These are phyloP conservation scores for Lophiotrema nucula DNA, from an alignment of 495 filamentous ascomycete species.

Conservation along the genomic window DNA sequence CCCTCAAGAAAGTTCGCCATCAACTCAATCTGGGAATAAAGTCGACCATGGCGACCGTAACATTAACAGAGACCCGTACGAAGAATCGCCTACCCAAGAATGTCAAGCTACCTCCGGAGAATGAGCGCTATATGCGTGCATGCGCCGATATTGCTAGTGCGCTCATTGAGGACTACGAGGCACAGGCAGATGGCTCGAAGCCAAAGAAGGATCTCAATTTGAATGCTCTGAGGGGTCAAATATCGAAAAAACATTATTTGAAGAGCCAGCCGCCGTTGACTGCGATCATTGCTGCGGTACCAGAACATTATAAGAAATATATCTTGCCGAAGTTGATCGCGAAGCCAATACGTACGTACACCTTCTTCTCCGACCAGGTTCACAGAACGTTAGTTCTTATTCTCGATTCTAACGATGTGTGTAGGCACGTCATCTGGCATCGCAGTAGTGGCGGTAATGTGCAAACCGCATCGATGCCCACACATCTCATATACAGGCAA, in stretches of 20 bases:
- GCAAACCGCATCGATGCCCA: constrained; percentile 95
- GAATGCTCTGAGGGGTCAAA: constrained; percentile 80
- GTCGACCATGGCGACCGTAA: constrained; percentile 61
- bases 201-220: constrained; percentile 86
- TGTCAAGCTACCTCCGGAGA: constrained; percentile 78
- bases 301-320: constrained; percentile 99
- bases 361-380: no score
- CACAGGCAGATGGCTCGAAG: constrained; percentile 65
- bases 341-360: constrained; percentile 80
- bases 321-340: constrained; percentile 92
- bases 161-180: constrained; percentile 89
- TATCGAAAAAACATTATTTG: constrained; percentile 87
- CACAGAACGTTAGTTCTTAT: no score
- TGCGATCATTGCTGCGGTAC: constrained; percentile 94
- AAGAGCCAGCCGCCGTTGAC: constrained; percentile 84
- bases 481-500: constrained; percentile 98
- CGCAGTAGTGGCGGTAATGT: constrained; percentile 99
- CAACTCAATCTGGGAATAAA: neutral
- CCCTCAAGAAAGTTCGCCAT: no score
- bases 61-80: constrained; percentile 50
- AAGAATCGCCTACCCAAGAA: constrained; percentile 62
- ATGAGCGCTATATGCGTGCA: constrained; percentile 86
- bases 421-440: constrained; percentile 89
- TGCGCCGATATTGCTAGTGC: constrained; percentile 93
- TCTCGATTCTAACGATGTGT: constrained; percentile 30